Conservation (phyloP, 2,329 filamentous ascomycete species). For the Aspergillus novofumigatus region DNA sequence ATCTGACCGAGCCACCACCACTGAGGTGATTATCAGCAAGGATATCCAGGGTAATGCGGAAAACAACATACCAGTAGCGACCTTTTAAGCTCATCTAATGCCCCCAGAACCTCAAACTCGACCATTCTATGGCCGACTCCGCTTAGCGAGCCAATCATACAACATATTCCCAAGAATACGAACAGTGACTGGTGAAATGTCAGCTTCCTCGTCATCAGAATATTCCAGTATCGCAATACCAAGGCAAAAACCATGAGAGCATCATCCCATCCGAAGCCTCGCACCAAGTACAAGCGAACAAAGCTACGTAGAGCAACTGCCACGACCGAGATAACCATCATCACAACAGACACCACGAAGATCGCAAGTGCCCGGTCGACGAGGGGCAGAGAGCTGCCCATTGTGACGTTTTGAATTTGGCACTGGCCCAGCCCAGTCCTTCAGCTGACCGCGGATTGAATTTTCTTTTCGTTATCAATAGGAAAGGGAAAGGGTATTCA, state of each 20-base stretch:
- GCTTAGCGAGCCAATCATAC: slow-evolving; percentile 2
- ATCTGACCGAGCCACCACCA: slow-evolving; percentile 51
- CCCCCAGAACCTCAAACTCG: background rate
- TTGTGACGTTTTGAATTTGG: background rate
- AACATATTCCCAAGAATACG: background rate
- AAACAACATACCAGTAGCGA: slow-evolving; percentile 3
- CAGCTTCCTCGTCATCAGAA: background rate
- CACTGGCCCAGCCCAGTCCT: background rate
- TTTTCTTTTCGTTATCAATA: background rate
- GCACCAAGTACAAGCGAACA: slow-evolving; percentile 17
- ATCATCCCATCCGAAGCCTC: slow-evolving; percentile 24
- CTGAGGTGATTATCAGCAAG: slow-evolving; percentile 3
- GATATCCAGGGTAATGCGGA: background rate
- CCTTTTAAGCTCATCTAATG: background rate
- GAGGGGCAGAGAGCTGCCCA: slow-evolving; percentile 13
- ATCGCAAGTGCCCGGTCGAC: slow-evolving; percentile 17
- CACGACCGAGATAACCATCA: slow-evolving; percentile 15
- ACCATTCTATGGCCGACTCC: slow-evolving; percentile 6
- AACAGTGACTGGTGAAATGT: slow-evolving; percentile 2
- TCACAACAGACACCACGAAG: slow-evolving; percentile 14
- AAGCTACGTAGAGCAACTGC: slow-evolving; percentile 19
- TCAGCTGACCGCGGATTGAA: background rate
- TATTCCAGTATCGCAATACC: slow-evolving; percentile 6
- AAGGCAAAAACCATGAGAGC: slow-evolving; percentile 19
- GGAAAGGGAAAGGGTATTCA: background rate